Evolutionary conservation across 192 early-diverging fungal species (phyloP), one percentile per base, ranked within the genome.

Genomic region (Linnemannia exigua): DNA sequence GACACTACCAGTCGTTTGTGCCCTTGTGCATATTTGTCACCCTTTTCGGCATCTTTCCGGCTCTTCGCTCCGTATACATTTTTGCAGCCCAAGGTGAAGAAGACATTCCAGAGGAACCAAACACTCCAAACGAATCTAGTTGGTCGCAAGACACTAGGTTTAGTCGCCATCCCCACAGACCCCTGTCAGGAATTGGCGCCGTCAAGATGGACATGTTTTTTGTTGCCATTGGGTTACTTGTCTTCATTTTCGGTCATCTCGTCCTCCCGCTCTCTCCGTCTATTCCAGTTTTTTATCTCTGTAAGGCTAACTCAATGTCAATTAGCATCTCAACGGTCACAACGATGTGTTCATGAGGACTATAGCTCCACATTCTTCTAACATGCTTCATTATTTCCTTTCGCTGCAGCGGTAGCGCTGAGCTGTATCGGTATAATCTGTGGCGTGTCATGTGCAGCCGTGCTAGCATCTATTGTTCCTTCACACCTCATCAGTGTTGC

Each of bases 121-220:
- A 8, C n/a, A 22, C 5, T n/a, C n/a, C 54, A n/a, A 58, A 25
- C 54, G 7, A 25, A 9, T 58, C n/a, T 25, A 58, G n/a, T 25
- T 28, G 54, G 54, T 11, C n/a, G 5, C n/a, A 58, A 1, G n/a
- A 58, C 22, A 11, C 54, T 9, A 9, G 2, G 7, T 58, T 58
- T 20, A 5, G n/a, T 22, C n/a, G n/a, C n/a, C 12, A 31, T 25
- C 33, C n/a, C 20, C 48, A 72, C 50, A 41, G 36, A 7, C 0
- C 28, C 5, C 5, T 51, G 17, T 7, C 67, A 68, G 71, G 28
- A 17, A 51, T 51, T 5, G 48, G 50, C 5, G 22, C 47, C 1
- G 14, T 72, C 44, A 72, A 35, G 38, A 73, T 73, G 72, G 50
- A 73, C 72, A 22, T 35, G 48, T 73, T 41, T 12, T 73, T 73